Conservation (phyloP, 257 asterid genomes). For the Nicotiana otophora region DNA sequence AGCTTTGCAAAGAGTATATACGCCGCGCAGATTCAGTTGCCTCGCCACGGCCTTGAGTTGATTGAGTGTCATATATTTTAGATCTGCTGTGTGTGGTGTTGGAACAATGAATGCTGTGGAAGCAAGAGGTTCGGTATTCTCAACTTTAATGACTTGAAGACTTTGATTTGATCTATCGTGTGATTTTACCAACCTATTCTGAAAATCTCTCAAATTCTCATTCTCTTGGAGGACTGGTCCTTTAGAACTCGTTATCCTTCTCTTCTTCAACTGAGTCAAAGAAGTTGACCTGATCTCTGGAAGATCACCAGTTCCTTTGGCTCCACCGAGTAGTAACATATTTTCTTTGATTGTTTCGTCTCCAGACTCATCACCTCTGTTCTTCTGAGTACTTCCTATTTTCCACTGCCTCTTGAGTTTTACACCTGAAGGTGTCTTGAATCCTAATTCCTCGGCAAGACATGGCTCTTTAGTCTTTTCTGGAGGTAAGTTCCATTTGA, state of each 20-base stretch:
- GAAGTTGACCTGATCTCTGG: conserved; percentile 10
- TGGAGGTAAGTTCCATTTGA: conserved; percentile 3
- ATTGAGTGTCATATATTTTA: conserved; percentile 4
- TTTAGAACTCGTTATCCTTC: neutral
- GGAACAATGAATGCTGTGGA: conserved; percentile 4
- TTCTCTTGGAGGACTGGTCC: conserved; percentile 10
- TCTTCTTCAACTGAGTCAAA: conserved; percentile 11
- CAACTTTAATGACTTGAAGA: neutral
- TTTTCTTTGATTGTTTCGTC: neutral
- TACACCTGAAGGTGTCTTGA: conserved; percentile 11
- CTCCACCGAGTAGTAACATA: neutral
- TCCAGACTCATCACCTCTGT: neutral
- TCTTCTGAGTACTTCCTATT: neutral
- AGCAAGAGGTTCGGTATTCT: neutral
- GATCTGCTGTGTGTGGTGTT: neutral
- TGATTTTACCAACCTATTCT: neutral
- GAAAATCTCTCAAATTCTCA: conserved; percentile 8
- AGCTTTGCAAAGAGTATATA: conserved; percentile 25
- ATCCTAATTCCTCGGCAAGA: conserved; percentile 19
- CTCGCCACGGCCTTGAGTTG: conserved; percentile 37
- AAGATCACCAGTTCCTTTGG: conserved; percentile 3
- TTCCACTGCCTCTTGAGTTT: conserved; percentile 13
- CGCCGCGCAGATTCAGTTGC: conserved; percentile 21
- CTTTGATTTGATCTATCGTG: conserved; percentile 1
- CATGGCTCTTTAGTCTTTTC: conserved; percentile 14